Conservation (phyloP, 2,329 filamentous ascomycete genomes). For the Tolypocladium tropicale region DNA sequence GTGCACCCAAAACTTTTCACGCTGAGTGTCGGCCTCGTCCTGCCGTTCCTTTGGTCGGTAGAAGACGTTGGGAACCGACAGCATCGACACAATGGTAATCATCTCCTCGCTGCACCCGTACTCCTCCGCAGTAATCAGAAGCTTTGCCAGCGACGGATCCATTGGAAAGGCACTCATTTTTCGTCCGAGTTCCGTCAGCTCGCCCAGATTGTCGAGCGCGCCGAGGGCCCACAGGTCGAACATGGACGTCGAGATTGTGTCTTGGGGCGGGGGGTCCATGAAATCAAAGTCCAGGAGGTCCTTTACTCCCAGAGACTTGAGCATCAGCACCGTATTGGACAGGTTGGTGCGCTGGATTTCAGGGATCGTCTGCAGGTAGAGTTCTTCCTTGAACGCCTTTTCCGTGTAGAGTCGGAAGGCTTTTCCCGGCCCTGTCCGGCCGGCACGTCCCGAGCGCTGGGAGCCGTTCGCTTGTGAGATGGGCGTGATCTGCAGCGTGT, state of each 20-base stretch:
- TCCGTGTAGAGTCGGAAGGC: constrained; percentile 92
- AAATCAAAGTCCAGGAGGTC: constrained; percentile 96
- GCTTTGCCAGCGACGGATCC: constrained; percentile 91
- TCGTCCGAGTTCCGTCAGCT: constrained; percentile 74
- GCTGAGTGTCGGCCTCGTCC: constrained; percentile 88
- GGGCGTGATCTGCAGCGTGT: constrained; percentile 93
- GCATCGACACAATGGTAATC: constrained; percentile 96
- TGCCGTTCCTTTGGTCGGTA: constrained; percentile 94
- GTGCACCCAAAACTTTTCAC: constrained; percentile 97
- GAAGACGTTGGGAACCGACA: constrained; percentile 92
- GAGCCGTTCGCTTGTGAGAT: constrained; percentile 95
- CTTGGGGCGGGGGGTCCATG: constrained; percentile 96
- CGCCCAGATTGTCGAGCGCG: constrained; percentile 85
- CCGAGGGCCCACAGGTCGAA: constrained; percentile 97
- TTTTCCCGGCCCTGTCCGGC: constrained; percentile 89
- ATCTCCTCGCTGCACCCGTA: constrained; percentile 96
- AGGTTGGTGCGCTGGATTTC: constrained; percentile 97
- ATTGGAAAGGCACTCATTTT: constrained; percentile 98
- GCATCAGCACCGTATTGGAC: constrained; percentile 83
- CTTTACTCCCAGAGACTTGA: constrained; percentile 90
- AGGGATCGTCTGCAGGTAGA: constrained; percentile 94
- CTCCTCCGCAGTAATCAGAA: constrained; percentile 81
- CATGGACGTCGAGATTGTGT: constrained; percentile 92
- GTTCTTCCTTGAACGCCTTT: constrained; percentile 86
- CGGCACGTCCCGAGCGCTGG: constrained; percentile 86